phyloP scores from a whole-genome alignment of 225 moss, liverwort and hornwort species.

The Marchantia paleacea region DNA sequence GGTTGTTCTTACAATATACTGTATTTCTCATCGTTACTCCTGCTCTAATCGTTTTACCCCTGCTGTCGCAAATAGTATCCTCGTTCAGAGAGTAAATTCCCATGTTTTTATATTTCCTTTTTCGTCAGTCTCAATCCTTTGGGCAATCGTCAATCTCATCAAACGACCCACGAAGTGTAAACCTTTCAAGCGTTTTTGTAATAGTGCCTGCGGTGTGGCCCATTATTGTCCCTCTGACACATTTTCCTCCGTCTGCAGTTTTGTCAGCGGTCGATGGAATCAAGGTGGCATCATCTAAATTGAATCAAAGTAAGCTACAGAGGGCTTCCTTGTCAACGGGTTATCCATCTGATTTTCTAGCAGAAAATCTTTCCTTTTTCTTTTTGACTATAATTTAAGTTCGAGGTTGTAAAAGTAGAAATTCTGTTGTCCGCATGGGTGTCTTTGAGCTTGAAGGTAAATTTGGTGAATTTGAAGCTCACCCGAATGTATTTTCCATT shows the following conservation, averaged over 20 bases:
- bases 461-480: not conserved
- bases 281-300: conserved; percentile 63
- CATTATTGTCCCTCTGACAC: not conserved
- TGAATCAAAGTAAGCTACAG: conserved; percentile 54
- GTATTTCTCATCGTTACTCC: not conserved
- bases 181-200: too few species aligned
- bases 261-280: conserved; percentile 88
- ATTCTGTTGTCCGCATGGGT: not conserved
- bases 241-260: conserved; percentile 48
- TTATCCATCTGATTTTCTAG: not conserved
- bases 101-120: too few species aligned
- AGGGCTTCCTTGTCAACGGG: not conserved
- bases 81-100: not conserved
- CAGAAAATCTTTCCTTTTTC: too few species aligned
- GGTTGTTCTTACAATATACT: not conserved
- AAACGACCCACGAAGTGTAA: too few species aligned
- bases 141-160: too few species aligned
- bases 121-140: too few species aligned
- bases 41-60: not conserved
- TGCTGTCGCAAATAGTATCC: not conserved
- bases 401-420: not conserved
- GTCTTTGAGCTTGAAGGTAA: not conserved
- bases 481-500: not conserved
- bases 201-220: not conserved
- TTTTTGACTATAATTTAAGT: not conserved